Conservation (phyloP, 1,284 basidiomycete genomes). For the Ustilago shanxiensis region DNA sequence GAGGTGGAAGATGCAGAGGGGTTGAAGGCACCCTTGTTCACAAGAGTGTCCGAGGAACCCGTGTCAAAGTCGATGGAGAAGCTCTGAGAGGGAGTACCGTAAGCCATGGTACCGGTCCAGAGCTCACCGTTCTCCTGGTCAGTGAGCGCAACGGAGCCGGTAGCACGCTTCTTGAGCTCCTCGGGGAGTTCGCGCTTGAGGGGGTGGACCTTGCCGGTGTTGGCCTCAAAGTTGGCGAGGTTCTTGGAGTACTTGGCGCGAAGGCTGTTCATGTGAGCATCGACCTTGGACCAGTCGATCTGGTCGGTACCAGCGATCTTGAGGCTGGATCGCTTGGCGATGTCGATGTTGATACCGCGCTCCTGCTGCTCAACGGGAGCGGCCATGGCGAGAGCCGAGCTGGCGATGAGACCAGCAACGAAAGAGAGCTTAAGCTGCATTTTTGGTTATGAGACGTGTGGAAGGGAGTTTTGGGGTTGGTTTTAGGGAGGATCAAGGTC, state of each 20-base stretch:
- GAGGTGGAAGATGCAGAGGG: slow-evolving; percentile 55
- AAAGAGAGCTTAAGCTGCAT: slow-evolving; percentile 64
- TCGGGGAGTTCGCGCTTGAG: slow-evolving; percentile 39
- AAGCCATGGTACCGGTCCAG: slow-evolving; percentile 64
- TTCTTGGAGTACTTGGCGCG: slow-evolving; percentile 52
- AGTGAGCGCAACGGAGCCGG: slow-evolving; percentile 57
- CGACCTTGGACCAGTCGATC: slow-evolving; percentile 60
- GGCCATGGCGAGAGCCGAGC: slow-evolving; percentile 40
- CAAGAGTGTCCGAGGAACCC: slow-evolving; percentile 65
- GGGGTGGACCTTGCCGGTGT: slow-evolving; percentile 61
- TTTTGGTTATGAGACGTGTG: not conserved
- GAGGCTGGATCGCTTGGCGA: slow-evolving; percentile 50
- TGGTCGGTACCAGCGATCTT: slow-evolving; percentile 31
- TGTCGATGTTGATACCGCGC: slow-evolving; percentile 47
- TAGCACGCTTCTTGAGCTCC: slow-evolving; percentile 46
- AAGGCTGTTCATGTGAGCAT: slow-evolving; percentile 45
- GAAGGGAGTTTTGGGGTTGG: not conserved
- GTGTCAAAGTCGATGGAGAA: slow-evolving; percentile 68
- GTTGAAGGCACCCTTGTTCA: slow-evolving; percentile 60
- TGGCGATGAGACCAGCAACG: slow-evolving; percentile 56
- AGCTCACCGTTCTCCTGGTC: slow-evolving; percentile 56
- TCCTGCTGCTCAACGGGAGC: slow-evolving; percentile 52
- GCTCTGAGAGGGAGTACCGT: slow-evolving; percentile 61
- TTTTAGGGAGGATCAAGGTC: slow-evolving; percentile 8
- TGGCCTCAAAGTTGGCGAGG: slow-evolving; percentile 55